Evolutionary conservation across 1,284 basidiomycete species (phyloP).

Genomic region (Chalciporus sp.): DNA sequence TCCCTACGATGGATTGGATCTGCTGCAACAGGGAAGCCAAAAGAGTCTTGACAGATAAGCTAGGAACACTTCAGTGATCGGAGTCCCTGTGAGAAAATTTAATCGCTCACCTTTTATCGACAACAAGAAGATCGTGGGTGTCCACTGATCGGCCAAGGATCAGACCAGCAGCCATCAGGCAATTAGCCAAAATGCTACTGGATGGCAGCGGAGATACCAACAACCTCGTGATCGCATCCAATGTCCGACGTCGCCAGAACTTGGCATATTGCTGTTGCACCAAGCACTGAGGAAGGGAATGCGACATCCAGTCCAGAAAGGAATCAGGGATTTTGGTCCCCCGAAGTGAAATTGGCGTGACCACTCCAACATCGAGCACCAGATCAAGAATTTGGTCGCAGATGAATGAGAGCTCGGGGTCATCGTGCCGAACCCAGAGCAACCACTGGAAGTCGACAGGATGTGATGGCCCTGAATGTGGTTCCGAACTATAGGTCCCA

Average conservation of each 20-base stretch:
- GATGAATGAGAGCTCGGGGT: slow-evolving; percentile 10
- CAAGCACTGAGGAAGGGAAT: slow-evolving; percentile 6
- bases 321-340: slow-evolving; percentile 2
- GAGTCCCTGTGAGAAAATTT: not conserved
- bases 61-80: not conserved
- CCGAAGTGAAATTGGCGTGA: slow-evolving; percentile 1
- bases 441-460: slow-evolving; percentile 2
- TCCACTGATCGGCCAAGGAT: not conserved
- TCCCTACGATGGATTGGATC: not conserved
- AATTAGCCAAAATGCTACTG: slow-evolving; percentile 5
- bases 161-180: slow-evolving; percentile 1
- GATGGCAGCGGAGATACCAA: slow-evolving; percentile 4
- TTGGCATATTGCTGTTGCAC: not conserved
- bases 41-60: not conserved
- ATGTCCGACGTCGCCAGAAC: not conserved
- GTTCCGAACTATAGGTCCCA: not conserved
- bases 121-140: not conserved
- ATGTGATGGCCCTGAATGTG: not conserved
- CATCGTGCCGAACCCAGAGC: slow-evolving; percentile 2
- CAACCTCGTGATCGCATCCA: slow-evolving; percentile 5
- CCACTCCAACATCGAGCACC: not conserved
- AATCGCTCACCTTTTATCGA: slow-evolving; percentile 6
- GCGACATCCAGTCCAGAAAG: slow-evolving; percentile 6
- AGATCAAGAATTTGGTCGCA: slow-evolving; percentile 5
- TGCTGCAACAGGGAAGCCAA: not conserved